These are phyloP conservation scores for Colletotrichum spinosum DNA, from an alignment of 2,329 filamentous ascomycete genomes.

Conservation along the genomic window DNA sequence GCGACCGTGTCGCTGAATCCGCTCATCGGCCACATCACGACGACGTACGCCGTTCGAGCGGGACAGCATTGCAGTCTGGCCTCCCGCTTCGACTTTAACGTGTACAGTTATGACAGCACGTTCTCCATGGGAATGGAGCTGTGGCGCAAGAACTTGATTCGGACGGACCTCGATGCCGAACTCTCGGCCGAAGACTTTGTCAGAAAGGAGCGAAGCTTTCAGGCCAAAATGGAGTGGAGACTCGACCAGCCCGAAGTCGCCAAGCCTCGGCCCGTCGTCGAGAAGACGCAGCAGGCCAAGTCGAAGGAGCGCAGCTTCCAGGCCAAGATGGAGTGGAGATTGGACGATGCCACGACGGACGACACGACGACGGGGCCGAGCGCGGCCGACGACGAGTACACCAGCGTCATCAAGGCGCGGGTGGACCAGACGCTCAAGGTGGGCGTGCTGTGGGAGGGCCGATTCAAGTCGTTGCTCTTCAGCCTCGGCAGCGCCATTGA, in stretches of 20 bases:
- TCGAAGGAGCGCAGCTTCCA: constrained; percentile 60
- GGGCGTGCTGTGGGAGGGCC: constrained; percentile 91
- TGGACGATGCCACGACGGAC: constrained; percentile 51
- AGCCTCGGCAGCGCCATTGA: constrained; percentile 90
- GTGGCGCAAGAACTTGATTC: constrained; percentile 75
- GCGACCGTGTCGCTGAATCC: constrained; percentile 95
- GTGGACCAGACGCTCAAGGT: constrained; percentile 90
- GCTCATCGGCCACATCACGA: constrained; percentile 91
- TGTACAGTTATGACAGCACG: constrained; percentile 97
- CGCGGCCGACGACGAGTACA: constrained; percentile 67
- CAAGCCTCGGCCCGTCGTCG: neutral
- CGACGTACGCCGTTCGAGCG: constrained; percentile 91
- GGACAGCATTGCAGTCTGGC: constrained; percentile 86
- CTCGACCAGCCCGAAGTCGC: constrained; percentile 50
- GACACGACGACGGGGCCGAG: constrained; percentile 17
- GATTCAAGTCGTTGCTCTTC: constrained; percentile 92
- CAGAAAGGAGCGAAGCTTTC: constrained; percentile 56
- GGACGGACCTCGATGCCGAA: constrained; percentile 26
- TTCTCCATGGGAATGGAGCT: constrained; percentile 93
- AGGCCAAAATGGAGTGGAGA: constrained; percentile 63
- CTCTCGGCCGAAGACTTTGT: constrained; percentile 38
- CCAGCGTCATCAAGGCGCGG: constrained; percentile 89
- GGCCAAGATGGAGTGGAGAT: constrained; percentile 64
- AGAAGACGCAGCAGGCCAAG: neutral
- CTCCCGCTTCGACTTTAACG: constrained; percentile 95